Percentiles rank a stretch among this genome's conserved stretches.
These are phyloP conservation scores for Aspergillus sp. DNA, from an alignment of 2,329 filamentous ascomycete genomes.

Conservation along the genomic window DNA sequence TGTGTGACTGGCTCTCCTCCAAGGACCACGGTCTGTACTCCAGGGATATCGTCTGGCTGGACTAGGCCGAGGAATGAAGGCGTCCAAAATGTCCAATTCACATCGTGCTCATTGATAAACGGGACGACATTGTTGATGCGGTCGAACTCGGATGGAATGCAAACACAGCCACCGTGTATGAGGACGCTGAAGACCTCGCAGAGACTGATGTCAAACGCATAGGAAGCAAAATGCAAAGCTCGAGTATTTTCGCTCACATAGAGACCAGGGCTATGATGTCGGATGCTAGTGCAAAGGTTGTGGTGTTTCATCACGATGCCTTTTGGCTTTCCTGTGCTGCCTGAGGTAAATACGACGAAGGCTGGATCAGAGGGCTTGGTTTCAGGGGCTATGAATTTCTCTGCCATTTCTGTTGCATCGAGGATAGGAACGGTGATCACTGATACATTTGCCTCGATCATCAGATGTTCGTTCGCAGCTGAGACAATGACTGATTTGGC, in stretches of 20 bases:
- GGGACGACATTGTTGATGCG: conserved; percentile 33
- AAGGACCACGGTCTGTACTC: neutral
- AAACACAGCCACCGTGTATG: conserved; percentile 16
- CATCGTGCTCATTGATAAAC: conserved; percentile 39
- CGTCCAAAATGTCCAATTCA: conserved; percentile 15
- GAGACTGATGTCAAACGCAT: conserved; percentile 16
- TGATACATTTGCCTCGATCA: too few species aligned
- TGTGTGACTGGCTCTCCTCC: neutral
- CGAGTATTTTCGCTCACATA: conserved; percentile 40
- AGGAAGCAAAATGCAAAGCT: conserved; percentile 12
- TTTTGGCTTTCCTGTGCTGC: too few species aligned
- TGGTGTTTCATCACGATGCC: too few species aligned
- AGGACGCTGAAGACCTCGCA: conserved; percentile 9
- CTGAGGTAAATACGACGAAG: too few species aligned
- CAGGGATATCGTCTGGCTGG: neutral
- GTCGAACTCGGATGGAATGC: conserved; percentile 14
- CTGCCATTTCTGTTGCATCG: too few species aligned
- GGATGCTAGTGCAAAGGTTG: too few species aligned
- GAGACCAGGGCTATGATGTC: too few species aligned
- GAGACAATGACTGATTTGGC: too few species aligned
- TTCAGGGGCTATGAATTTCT: too few species aligned
- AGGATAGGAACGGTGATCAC: too few species aligned
- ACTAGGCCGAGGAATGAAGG: neutral
- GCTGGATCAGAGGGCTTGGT: too few species aligned
- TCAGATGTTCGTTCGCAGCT: too few species aligned